These are phyloP conservation scores for Mortierella sp. DNA, from an alignment of 371 early-diverging fungal species.

Conservation along the genomic window DNA sequence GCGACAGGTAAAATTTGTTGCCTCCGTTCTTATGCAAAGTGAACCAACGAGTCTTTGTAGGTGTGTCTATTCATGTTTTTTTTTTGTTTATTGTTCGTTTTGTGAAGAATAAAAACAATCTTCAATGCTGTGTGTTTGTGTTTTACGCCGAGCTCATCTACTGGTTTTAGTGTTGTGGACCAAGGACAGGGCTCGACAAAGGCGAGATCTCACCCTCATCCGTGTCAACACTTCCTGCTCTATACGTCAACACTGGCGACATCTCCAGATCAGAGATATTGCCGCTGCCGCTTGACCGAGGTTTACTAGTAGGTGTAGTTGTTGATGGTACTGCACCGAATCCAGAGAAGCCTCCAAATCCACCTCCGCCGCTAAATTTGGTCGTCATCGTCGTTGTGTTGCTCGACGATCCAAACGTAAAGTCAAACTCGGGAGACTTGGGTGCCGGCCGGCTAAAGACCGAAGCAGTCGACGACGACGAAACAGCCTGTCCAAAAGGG, in stretches of 20 bases:
- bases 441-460: neutral
- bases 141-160: neutral
- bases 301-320: neutral
- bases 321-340: neutral
- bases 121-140: neutral
- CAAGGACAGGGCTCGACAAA: constrained; percentile 20
- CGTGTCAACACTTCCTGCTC: constrained; percentile 8
- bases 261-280: constrained; percentile 29
- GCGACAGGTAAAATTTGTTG: too few relatives aligned
- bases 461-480: neutral
- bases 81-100: too few relatives aligned
- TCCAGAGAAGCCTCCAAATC: neutral
- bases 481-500: neutral
- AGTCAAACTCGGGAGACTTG: constrained; percentile 19
- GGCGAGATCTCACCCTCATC: constrained; percentile 30
- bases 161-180: neutral
- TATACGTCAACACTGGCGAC: constrained; percentile 15
- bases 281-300: neutral
- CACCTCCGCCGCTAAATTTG: neutral
- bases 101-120: neutral
- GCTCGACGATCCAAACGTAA: constrained; percentile 5
- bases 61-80: neutral
- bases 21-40: neutral
- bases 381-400: neutral
- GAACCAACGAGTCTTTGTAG: neutral